Evolutionary conservation across 257 asterid genomes (phyloP), one percentile per base, ranked within the genome.

Genomic region (Solanum chaucha): DNA sequence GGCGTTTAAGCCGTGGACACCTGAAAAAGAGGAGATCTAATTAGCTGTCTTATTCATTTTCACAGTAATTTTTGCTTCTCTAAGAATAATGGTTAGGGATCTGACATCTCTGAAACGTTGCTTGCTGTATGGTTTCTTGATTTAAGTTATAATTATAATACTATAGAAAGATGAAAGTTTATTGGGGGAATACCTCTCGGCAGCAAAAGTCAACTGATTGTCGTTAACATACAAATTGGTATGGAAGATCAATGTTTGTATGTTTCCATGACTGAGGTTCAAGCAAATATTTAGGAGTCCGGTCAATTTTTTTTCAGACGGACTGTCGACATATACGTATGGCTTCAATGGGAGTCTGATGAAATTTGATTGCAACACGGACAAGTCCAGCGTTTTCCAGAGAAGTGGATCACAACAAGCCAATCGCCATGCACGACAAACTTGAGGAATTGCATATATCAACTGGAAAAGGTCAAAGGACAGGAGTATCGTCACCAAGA

Each of bases 341-440:
- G 98, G 98, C 91, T 93, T 95, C 51, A 90, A 75, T 0, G 93
- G 96, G 90, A 91, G 92, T 87, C 94, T 94, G 87, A 96, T 96
- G 90, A 93, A 96, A 92, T 94, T 93, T 0, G 98, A 96, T 87
- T 86, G 91, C 1, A 96, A 80, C 87, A 92, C 51, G 0, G 98
- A 89, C 38, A 93, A 71, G 88, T 96, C 98, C 38, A 94, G 98
- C 1, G 85, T 91, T 87, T 87, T 93, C 98, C 98, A 96, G 10
- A 96, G 94, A 88, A 94, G 81, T 87, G 94, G 96, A 89, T 96
- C 98, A 40, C 92, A 92, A 11, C 94, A 94, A 34, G 96, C 97
- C 87, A 90, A 20, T 70, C 94, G 92, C 98, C 98, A 96, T 4
- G 93, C 87, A 86, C 92, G 92, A 91, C 98, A 96, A 87, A 96